phyloP scores from a whole-genome alignment of 2,329 filamentous ascomycete species.

The Lachnellula subtilissima region DNA sequence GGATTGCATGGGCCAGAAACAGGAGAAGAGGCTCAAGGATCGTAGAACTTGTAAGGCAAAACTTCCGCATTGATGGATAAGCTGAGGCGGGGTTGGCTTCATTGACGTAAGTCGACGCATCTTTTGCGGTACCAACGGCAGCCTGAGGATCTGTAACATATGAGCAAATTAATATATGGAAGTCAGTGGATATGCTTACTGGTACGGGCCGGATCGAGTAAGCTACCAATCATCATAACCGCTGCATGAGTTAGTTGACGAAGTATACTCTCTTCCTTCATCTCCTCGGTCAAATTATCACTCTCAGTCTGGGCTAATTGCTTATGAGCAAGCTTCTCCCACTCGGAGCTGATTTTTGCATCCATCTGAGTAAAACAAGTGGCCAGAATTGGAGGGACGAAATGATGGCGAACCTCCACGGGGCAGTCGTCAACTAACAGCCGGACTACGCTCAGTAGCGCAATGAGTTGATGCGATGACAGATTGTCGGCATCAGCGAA shows the following conservation, averaged over 20 bases:
- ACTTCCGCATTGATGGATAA: slow-evolving; percentile 64
- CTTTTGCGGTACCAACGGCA: slow-evolving; percentile 18
- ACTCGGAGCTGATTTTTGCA: slow-evolving; percentile 79
- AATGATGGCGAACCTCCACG: slow-evolving; percentile 67
- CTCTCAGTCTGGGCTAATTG: slow-evolving; percentile 60
- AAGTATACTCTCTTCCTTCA: slow-evolving; percentile 95
- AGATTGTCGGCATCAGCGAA: slow-evolving; percentile 78
- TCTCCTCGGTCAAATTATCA: slow-evolving; percentile 85
- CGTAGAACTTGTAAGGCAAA: slow-evolving; percentile 71
- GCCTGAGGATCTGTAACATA: slow-evolving; percentile 15
- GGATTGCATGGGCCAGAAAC: slow-evolving; percentile 86
- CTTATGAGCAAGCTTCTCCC: slow-evolving; percentile 68
- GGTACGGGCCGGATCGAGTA: slow-evolving; percentile 70
- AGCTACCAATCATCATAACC: slow-evolving; percentile 83
- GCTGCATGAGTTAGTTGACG: slow-evolving; percentile 89
- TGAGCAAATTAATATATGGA: background rate
- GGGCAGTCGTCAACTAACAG: slow-evolving; percentile 92
- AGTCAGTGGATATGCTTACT: slow-evolving; percentile 43
- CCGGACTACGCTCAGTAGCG: slow-evolving; percentile 82
- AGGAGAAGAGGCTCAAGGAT: slow-evolving; percentile 85
- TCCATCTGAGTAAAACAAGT: slow-evolving; percentile 84
- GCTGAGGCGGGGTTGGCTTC: slow-evolving; percentile 15
- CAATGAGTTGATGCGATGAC: slow-evolving; percentile 88
- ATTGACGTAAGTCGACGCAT: slow-evolving; percentile 25
- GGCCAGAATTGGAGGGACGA: slow-evolving; percentile 78